Evolutionary conservation across 225 moss, liverwort and hornwort species (phyloP).

Genomic region (Physcomitrium patens): DNA sequence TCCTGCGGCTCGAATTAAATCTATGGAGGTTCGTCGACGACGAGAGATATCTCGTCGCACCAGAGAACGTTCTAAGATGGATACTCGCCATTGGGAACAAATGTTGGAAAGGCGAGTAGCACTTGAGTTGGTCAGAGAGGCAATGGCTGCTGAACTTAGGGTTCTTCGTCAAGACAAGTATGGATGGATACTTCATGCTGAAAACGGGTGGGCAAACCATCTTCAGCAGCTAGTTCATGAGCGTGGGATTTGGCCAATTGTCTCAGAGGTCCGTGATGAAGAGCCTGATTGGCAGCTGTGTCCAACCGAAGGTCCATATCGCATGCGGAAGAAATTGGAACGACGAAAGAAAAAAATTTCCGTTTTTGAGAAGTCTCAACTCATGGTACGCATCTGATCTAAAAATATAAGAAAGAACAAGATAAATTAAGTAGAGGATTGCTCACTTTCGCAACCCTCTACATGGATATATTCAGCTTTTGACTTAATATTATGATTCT

Average conservation of each 20-base stretch:
- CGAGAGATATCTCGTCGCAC: slow-evolving; percentile 78
- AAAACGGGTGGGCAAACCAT: slow-evolving; percentile 86
- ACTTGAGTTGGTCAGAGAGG: slow-evolving; percentile 87
- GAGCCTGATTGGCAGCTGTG: slow-evolving; percentile 87
- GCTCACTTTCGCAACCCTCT: neutral
- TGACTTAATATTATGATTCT: neutral
- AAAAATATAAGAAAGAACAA: neutral
- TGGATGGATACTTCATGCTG: slow-evolving; percentile 97
- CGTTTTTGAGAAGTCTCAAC: slow-evolving; percentile 42
- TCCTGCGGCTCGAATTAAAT: slow-evolving; percentile 63
- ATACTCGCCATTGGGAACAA: slow-evolving; percentile 80
- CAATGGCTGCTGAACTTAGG: slow-evolving; percentile 87
- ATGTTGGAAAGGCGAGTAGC: slow-evolving; percentile 88
- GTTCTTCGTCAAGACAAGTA: slow-evolving; percentile 94
- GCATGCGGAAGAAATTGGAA: slow-evolving; percentile 72
- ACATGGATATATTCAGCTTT: neutral
- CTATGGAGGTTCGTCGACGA: slow-evolving; percentile 64
- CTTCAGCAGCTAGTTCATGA: slow-evolving; percentile 89
- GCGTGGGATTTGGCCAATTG: slow-evolving; percentile 80
- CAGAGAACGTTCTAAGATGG: slow-evolving; percentile 62
- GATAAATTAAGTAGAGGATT: no score
- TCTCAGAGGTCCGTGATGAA: slow-evolving; percentile 50
- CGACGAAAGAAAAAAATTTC: slow-evolving; percentile 69
- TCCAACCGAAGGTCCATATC: slow-evolving; percentile 88
- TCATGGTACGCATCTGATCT: slow-evolving; percentile 43